Base-by-base conservation (phyloP, 2,329 filamentous ascomycete species). In the Emergomyces orientalis region DNA sequence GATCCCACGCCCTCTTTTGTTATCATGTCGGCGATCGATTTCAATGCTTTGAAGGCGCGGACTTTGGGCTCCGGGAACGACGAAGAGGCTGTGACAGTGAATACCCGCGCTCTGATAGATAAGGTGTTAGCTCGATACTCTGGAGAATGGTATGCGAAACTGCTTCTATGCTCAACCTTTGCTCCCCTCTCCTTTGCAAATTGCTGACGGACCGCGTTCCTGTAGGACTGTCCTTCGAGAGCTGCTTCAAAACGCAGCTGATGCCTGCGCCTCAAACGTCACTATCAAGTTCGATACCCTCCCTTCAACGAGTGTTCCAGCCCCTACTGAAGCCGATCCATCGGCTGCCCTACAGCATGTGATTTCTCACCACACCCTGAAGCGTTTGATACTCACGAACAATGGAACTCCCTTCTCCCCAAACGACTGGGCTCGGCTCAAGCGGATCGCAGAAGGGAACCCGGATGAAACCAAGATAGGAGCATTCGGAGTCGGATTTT, bases 381-480 rank as follows among this genome's bases (percentile, higher is more conserved):
- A 88, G 66, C 86, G 92, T 51, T 80, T 97, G n/a, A 81, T 97
- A 11, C 92, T 97, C 7, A 89, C 91, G 65, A 99, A 99, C 71
- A 88, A 99, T 76, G 94, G 94, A 43, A 84, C 90, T 67, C 84
- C 90, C 0, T 99, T 99, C 71, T 88, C 86, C 60, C 84, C 88
- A 69, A 95, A 91, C 22, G 94, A 99, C 76, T 99, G 94, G 94
- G 86, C 87, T 55, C 85, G 94, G 61, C 75, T 99, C 67, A 97
- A 97, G 80, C 87, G 93, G 65, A 99, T 99, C 66, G 95, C 94
- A n/a, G 94, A 99, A 75, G 95, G 94, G 56, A 99, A 99, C 72
- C 94, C 94, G 0, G 94, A 99, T 74, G 94, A 99, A 78, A 97
- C 92, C 56, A 99, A 99, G 80, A 99, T 99, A 70, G 94, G 94